Evolutionary conservation across 345 rosid species (phyloP).

Genomic region (Sisymbrium altissimum): DNA sequence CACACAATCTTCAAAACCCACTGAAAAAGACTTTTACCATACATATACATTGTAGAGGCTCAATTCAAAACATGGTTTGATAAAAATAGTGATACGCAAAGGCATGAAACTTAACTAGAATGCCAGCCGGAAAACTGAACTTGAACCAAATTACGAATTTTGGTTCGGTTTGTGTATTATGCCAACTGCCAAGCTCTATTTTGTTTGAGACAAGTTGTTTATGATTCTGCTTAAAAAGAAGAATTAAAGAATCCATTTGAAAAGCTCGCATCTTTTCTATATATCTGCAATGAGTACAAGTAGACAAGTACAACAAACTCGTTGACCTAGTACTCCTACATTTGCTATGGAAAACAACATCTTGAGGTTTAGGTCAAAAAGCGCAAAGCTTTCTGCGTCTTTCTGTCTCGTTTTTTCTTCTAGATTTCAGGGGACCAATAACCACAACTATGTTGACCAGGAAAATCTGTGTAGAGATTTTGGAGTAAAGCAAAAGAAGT

Average conservation of each 20-base stretch:
- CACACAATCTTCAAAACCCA: not conserved
- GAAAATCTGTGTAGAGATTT: conserved; percentile 41
- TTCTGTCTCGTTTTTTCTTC: not conserved
- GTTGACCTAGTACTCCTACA: not conserved
- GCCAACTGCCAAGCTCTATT: not conserved
- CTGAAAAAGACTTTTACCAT: no score
- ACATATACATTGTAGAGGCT: no score
- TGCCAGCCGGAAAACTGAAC: no score
- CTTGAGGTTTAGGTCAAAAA: not conserved
- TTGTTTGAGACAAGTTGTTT: not conserved
- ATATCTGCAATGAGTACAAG: not conserved
- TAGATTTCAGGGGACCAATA: conserved; percentile 24
- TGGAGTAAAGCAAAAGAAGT: conserved; percentile 87
- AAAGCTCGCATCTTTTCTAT: not conserved
- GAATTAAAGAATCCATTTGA: not conserved
- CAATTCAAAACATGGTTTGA: no score
- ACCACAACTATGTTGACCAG: conserved; percentile 39
- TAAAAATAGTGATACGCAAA: no score
- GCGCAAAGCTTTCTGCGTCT: not conserved
- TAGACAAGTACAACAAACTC: not conserved
- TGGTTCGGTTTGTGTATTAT: not conserved
- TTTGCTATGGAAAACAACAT: not conserved
- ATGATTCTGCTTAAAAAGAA: not conserved
- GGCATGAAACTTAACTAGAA: no score
- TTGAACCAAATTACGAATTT: not conserved